A percentile compares a stretch with the other conserved stretches of the same genome.
Evolutionary conservation across 371 early-diverging fungal genomes (phyloP).

Genomic region (Encephalitozoon intestinalis): DNA sequence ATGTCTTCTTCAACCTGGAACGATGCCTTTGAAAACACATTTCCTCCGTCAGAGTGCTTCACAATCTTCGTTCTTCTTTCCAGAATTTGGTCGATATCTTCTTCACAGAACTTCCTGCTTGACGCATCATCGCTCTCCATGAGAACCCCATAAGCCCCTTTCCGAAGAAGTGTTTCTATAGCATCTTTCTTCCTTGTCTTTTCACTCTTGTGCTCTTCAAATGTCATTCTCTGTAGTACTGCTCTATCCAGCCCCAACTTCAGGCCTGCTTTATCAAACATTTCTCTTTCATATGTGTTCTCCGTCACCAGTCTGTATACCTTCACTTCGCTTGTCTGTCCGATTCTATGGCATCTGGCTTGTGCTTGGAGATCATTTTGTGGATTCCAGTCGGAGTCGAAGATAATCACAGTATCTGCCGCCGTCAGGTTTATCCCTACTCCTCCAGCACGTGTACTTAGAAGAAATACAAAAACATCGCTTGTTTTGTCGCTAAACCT

Average conservation of each 20-base stretch:
- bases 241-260: slow-evolving; percentile 80
- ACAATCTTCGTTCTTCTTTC: slow-evolving; percentile 77
- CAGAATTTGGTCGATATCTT: slow-evolving; percentile 87
- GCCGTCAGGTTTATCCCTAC: slow-evolving; percentile 89
- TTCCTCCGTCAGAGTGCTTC: slow-evolving; percentile 66
- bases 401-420: slow-evolving; percentile 84
- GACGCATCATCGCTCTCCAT: slow-evolving; percentile 70
- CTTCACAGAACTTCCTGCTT: slow-evolving; percentile 71
- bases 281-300: slow-evolving; percentile 81
- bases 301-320: slow-evolving; percentile 75
- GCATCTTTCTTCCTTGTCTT: slow-evolving; percentile 66
- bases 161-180: slow-evolving; percentile 74
- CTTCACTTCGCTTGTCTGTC: slow-evolving; percentile 79
- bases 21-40: slow-evolving; percentile 80
- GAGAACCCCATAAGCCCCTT: slow-evolving; percentile 66
- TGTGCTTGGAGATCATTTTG: slow-evolving; percentile 88
- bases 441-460: slow-evolving; percentile 82
- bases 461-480: slow-evolving; percentile 72
- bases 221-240: slow-evolving; percentile 71
- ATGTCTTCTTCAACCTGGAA: slow-evolving; percentile 72
- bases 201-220: slow-evolving; percentile 45
- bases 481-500: slow-evolving; percentile 72
- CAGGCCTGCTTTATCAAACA: slow-evolving; percentile 85
- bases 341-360: slow-evolving; percentile 80
- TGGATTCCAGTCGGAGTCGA: slow-evolving; percentile 90